These are phyloP conservation scores for Psilocybe azurescens DNA, from an alignment of 768 basidiomycete genomes.

Conservation along the genomic window DNA sequence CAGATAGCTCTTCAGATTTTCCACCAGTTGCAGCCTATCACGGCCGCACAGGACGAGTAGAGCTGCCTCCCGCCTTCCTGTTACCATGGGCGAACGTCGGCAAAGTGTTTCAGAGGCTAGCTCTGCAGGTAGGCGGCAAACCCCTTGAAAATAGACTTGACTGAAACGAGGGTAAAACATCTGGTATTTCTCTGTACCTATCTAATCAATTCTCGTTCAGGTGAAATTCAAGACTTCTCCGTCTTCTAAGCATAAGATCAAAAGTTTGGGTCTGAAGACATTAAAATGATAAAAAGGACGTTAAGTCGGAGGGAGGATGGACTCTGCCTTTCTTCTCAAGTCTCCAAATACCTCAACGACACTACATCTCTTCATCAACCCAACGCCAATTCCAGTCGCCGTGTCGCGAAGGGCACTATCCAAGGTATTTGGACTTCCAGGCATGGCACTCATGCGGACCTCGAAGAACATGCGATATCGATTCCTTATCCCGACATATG, in stretches of 20 bases:
- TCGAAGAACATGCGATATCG: constrained; percentile 14
- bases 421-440: constrained; percentile 15
- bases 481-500: constrained; percentile 17
- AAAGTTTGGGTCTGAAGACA: not conserved
- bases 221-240: too few relatives aligned
- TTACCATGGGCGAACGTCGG: not conserved
- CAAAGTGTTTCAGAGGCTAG: not conserved
- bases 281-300: not conserved
- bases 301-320: not conserved
- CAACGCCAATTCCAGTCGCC: constrained; percentile 1
- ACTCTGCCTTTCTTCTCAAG: not conserved
- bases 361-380: constrained; percentile 21
- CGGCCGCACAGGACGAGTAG: not conserved
- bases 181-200: too few relatives aligned
- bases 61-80: not conserved
- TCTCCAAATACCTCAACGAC: constrained; percentile 9
- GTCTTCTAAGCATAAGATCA: too few relatives aligned
- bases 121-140: too few relatives aligned
- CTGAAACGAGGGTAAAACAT: too few relatives aligned
- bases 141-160: too few relatives aligned
- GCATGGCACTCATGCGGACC: constrained; percentile 21
- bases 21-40: not conserved
- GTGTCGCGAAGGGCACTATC: constrained; percentile 20
- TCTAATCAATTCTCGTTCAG: too few relatives aligned
- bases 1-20: not conserved